Percentiles rank a stretch among this genome's conserved stretches.
Conservation (phyloP, 2,329 filamentous ascomycete genomes). For the Alternaria novae-zelandiae region DNA sequence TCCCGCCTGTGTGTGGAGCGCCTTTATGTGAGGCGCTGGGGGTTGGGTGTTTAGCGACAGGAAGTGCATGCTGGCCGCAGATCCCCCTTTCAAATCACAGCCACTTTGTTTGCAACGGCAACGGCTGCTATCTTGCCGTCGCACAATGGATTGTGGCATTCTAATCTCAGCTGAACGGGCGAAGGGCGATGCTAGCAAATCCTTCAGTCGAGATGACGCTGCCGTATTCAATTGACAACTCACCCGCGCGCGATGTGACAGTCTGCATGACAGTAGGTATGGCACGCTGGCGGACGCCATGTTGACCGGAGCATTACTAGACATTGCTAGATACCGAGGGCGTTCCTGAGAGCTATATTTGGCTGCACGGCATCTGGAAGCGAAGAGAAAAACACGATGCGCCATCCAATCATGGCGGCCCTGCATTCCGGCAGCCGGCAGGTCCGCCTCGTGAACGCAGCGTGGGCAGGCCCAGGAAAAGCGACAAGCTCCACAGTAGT, state of each 20-base stretch:
- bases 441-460: background rate
- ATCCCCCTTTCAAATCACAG: background rate
- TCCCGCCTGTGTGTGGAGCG: background rate
- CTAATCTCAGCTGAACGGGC: background rate
- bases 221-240: background rate
- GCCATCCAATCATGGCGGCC: background rate
- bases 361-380: background rate
- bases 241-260: background rate
- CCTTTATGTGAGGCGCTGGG: background rate
- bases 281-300: background rate
- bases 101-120: background rate
- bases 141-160: background rate
- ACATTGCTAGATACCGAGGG: background rate
- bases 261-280: background rate
- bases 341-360: background rate
- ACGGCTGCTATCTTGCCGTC: background rate
- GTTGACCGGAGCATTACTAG: background rate
- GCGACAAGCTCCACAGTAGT: background rate
- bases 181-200: background rate
- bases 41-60: background rate
- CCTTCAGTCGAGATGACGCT: background rate
- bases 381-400: conserved; percentile 1
- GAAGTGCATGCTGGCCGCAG: background rate
- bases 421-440: background rate
- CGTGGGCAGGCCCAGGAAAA: background rate